Evolutionary conservation across 2,329 filamentous ascomycete genomes (phyloP), one percentile per base, ranked within the genome.

Genomic region (Knoxdaviesia proteae): DNA sequence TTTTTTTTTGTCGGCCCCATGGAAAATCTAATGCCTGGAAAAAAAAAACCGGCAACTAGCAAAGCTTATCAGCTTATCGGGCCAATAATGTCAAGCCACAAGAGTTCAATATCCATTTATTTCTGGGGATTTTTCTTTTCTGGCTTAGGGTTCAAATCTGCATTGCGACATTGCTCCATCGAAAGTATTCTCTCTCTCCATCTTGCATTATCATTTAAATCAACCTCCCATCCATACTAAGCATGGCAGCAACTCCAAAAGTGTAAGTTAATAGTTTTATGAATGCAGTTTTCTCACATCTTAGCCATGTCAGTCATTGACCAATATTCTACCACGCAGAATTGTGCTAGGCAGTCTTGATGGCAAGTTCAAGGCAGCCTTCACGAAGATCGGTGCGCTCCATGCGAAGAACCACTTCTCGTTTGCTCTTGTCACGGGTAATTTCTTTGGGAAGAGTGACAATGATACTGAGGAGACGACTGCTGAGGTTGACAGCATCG

Each of bases 381-480:
- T 98, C 56, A 68, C 73, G 46, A 98, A 94, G 60, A 64, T 96
- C 20, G 67, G 77, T 6, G 71, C 74, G 7, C 66, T 96, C 3
- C 87, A 96, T 51, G 64, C 75, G 34, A 96, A 94, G 61, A 90
- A 94, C 55, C 71, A 69, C 53, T 96, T 98, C 57, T 69, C 82
- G 9, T 80, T 94, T 52, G 86, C 83, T 10, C 75, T 98, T 44
- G 63, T 94, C 33, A 74, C 76, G 7, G 90, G 90, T 43, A 80
- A 94, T 54, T 67, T 96, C 6, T 96, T 96, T 54, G 64, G 69
- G 11, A 61, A 68, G 38, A 60, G 65, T 1, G 67, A 76, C 39
- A 69, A 80, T 42, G 65, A 76, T 36, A 66, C 72, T 9, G 39
- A 39, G 8, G 43, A 35, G 6, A 45, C 8, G 56, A 60, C 7